phyloP scores from a whole-genome alignment of 352 stramenopile species.

The Phytophthora cactorum region DNA sequence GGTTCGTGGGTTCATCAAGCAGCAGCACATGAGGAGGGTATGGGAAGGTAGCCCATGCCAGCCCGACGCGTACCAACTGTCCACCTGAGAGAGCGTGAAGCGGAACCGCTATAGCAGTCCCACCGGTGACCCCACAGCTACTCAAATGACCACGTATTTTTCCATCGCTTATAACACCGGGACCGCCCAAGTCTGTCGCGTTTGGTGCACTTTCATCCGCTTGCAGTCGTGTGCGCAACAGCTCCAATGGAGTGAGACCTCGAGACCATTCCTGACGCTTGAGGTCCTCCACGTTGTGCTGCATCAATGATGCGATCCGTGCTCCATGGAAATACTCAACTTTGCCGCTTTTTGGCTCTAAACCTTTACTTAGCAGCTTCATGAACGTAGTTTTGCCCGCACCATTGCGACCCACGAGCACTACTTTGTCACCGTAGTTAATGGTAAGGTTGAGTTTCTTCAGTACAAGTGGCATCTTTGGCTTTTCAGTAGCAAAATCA shows the following conservation, averaged over 20 bases:
- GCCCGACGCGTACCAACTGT: constrained; percentile 55
- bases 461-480: constrained; percentile 47
- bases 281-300: constrained; percentile 69
- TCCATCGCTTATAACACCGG: constrained; percentile 28
- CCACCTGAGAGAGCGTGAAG: constrained; percentile 54
- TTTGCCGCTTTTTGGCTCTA: constrained; percentile 57
- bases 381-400: constrained; percentile 94
- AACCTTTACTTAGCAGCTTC: constrained; percentile 90
- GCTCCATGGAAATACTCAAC: constrained; percentile 40
- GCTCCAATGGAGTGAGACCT: constrained; percentile 47
- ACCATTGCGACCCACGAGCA: constrained; percentile 88
- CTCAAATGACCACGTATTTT: constrained; percentile 54
- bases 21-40: constrained; percentile 92
- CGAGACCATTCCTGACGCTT: constrained; percentile 59
- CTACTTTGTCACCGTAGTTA: constrained; percentile 81
- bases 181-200: not conserved
- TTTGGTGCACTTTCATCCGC: constrained; percentile 34
- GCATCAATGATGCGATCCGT: constrained; percentile 59
- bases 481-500: not conserved
- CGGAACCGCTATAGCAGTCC: constrained; percentile 39
- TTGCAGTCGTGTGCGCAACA: constrained; percentile 47
- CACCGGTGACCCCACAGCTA: constrained; percentile 53
- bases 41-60: constrained; percentile 67
- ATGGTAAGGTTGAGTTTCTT: constrained; percentile 77
- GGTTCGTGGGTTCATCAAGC: constrained; percentile 93